phyloP scores from a whole-genome alignment of 768 basidiomycete species.

The Lentinula sp. region DNA sequence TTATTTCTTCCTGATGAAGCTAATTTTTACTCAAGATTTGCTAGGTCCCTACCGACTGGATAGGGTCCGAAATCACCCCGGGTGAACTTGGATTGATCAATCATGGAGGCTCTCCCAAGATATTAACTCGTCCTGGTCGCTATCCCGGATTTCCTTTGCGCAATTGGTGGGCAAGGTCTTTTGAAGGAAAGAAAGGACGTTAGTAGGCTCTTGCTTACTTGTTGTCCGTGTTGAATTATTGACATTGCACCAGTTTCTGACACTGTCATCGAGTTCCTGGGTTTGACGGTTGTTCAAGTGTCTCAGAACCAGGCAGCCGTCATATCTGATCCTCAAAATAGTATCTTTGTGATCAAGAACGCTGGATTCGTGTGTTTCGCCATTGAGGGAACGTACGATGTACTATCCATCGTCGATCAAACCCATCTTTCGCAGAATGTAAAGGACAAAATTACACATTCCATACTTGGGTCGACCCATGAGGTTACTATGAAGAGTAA shows the following conservation, averaged over 20 bases:
- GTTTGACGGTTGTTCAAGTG: slow-evolving; percentile 80
- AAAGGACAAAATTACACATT: slow-evolving; percentile 56
- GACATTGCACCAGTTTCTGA: slow-evolving; percentile 55
- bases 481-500: slow-evolving; percentile 75
- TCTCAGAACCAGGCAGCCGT: slow-evolving; percentile 82
- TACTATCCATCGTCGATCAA: slow-evolving; percentile 79
- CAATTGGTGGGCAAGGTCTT: slow-evolving; percentile 84
- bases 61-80: slow-evolving; percentile 64
- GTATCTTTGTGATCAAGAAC: slow-evolving; percentile 76
- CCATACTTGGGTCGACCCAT: slow-evolving; percentile 63
- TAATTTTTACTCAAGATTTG: not conserved
- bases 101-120: slow-evolving; percentile 77
- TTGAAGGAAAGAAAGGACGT: slow-evolving; percentile 65
- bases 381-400: slow-evolving; percentile 70
- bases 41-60: slow-evolving; percentile 60
- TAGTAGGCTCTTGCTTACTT: slow-evolving; percentile 19
- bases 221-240: not conserved
- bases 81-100: slow-evolving; percentile 72
- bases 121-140: slow-evolving; percentile 68
- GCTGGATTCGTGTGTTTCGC: slow-evolving; percentile 75
- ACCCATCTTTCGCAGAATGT: slow-evolving; percentile 63
- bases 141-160: slow-evolving; percentile 72
- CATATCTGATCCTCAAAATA: slow-evolving; percentile 73
- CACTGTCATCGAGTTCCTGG: slow-evolving; percentile 74
- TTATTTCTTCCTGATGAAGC: not conserved